A percentile compares a stretch with the other conserved stretches of the same genome.
phyloP scores from a whole-genome alignment of 2,329 filamentous ascomycete species.

The Penicillium sclerotiorum region DNA sequence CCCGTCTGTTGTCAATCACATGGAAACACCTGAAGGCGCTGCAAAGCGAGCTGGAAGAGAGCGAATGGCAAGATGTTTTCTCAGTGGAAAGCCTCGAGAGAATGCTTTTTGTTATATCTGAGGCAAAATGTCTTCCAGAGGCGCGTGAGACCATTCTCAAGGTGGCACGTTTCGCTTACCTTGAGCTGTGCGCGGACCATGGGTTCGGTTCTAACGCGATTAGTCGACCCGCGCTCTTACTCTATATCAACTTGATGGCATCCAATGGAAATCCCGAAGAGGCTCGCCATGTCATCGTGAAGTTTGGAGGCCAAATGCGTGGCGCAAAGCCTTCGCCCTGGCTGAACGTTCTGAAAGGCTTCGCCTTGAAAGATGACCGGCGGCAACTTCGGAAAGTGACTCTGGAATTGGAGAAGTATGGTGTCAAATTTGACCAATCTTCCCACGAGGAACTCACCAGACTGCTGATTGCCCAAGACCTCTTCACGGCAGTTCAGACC shows the following conservation, averaged over 20 bases:
- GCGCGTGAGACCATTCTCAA: conserved; percentile 42
- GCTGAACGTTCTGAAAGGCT: conserved; percentile 60
- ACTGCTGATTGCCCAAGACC: conserved; percentile 63
- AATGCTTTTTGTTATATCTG: conserved; percentile 42
- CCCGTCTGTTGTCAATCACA: conserved; percentile 61
- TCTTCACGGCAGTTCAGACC: conserved; percentile 62
- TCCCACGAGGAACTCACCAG: conserved; percentile 57
- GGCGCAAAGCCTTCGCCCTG: conserved; percentile 41
- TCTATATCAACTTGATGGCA: conserved; percentile 56
- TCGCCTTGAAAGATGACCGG: conserved; percentile 61
- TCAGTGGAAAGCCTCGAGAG: conserved; percentile 44
- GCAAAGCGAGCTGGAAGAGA: conserved; percentile 32
- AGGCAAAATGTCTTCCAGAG: conserved; percentile 38
- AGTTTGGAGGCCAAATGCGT: conserved; percentile 41
- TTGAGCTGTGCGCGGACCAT: conserved; percentile 41
- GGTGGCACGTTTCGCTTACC: conserved; percentile 42
- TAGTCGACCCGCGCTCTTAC: conserved; percentile 42
- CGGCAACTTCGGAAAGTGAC: conserved; percentile 61
- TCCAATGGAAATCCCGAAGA: conserved; percentile 59
- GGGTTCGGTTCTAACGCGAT: conserved; percentile 45
- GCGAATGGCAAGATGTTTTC: conserved; percentile 41
- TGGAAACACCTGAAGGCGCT: conserved; percentile 61
- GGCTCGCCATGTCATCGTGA: conserved; percentile 52
- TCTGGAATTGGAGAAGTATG: conserved; percentile 55
- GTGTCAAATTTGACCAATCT: conserved; percentile 48